These are phyloP conservation scores for Colletotrichum melonis DNA, from an alignment of 2,329 filamentous ascomycete genomes.

Conservation along the genomic window DNA sequence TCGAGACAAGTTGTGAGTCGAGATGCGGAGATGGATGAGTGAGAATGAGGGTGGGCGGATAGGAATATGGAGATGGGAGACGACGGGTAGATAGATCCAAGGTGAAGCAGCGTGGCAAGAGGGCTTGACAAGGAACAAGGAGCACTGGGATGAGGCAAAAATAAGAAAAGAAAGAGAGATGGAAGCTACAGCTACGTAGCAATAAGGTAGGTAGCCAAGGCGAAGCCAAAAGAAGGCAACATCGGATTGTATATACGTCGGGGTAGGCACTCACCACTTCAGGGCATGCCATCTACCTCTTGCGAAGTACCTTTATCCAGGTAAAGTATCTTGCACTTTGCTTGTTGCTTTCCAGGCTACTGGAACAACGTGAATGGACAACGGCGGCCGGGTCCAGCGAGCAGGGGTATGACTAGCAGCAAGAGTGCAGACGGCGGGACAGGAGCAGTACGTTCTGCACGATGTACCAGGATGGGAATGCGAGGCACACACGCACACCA, in stretches of 20 bases:
- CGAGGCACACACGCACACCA: not conserved
- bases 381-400: constrained; percentile 40
- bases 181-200: constrained; percentile 5
- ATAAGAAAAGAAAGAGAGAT: constrained; percentile 13
- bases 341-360: constrained; percentile 14
- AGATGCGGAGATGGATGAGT: not conserved
- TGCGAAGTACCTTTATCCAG: not conserved
- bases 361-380: constrained; percentile 43
- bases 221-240: constrained; percentile 39
- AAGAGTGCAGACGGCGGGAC: not conserved
- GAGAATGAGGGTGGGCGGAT: not conserved
- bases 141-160: constrained; percentile 2
- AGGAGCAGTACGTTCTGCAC: not conserved
- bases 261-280: not conserved
- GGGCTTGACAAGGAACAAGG: constrained; percentile 17
- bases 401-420: constrained; percentile 37
- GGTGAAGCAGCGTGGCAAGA: constrained; percentile 18
- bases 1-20: constrained; percentile 14
- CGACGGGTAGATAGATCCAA: constrained; percentile 6
- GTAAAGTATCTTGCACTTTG: constrained; percentile 19
- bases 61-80: not conserved
- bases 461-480: not conserved
- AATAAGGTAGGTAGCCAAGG: constrained; percentile 6
- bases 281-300: not conserved
- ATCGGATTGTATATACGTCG: constrained; percentile 43